phyloP scores from a whole-genome alignment of 495 filamentous ascomycete species.

The Talaromyces wortmannii region DNA sequence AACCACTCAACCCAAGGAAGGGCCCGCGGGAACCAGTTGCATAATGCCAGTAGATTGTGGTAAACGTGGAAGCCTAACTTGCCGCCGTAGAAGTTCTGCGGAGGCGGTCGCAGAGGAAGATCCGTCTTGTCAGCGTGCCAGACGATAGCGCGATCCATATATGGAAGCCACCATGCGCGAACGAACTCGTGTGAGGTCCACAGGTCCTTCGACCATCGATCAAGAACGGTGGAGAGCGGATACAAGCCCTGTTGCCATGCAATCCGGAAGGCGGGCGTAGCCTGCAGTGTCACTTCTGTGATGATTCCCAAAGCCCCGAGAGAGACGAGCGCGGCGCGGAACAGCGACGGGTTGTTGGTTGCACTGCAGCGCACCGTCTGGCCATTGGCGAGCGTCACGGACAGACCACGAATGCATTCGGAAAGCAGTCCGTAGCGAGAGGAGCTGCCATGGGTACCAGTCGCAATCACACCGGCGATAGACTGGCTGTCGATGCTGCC shows the following conservation, averaged over 20 bases:
- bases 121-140: conserved; percentile 78
- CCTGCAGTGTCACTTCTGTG: conserved; percentile 78
- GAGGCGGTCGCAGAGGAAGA: conserved; percentile 37
- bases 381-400: conserved; percentile 79
- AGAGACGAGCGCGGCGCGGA: conserved; percentile 80
- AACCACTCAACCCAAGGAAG: conserved; percentile 88
- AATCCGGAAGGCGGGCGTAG: conserved; percentile 69
- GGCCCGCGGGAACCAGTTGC: conserved; percentile 70
- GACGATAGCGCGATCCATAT: conserved; percentile 74
- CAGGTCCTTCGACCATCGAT: conserved; percentile 63
- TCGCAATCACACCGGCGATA: conserved; percentile 86
- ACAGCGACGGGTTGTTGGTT: conserved; percentile 66
- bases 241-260: conserved; percentile 80
- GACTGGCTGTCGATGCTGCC: conserved; percentile 94
- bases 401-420: conserved; percentile 62
- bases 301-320: conserved; percentile 89
- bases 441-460: conserved; percentile 88
- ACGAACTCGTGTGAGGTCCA: conserved; percentile 87
- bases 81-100: conserved; percentile 69
- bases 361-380: conserved; percentile 66
- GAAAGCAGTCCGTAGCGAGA: conserved; percentile 78
- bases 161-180: conserved; percentile 96
- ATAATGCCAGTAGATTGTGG: conserved; percentile 75
- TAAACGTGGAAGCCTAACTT: conserved; percentile 80
- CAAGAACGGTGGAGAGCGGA: conserved; percentile 56